phyloP scores from a whole-genome alignment of 139 green algal species.

The Chlamydomonas incerta region DNA sequence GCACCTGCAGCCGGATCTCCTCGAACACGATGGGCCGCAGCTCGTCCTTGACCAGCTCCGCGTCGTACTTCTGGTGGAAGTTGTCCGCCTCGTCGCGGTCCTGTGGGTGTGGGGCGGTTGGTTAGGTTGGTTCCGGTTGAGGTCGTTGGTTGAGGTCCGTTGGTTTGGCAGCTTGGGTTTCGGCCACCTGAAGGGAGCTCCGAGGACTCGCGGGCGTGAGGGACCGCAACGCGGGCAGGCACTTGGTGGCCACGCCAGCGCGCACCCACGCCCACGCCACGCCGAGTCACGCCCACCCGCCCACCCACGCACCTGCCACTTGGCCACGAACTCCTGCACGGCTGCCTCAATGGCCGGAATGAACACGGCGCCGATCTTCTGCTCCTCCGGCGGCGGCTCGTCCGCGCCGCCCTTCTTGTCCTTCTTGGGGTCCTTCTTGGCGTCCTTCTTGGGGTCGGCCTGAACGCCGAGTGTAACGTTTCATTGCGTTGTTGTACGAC shows the following conservation, averaged over 20 bases:
- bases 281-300: too few relatives aligned
- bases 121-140: neutral
- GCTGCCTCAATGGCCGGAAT: slow-evolving; percentile 74
- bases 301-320: slow-evolving; percentile 82
- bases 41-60: slow-evolving; percentile 86
- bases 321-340: slow-evolving; percentile 81
- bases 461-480: too few relatives aligned
- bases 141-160: neutral
- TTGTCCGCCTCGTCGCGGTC: slow-evolving; percentile 75
- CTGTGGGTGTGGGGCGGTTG: neutral
- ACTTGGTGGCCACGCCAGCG: too few relatives aligned
- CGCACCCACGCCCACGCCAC: too few relatives aligned
- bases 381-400: slow-evolving; percentile 41
- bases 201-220: too few relatives aligned
- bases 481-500: too few relatives aligned
- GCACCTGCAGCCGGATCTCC: slow-evolving; percentile 81
- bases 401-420: slow-evolving; percentile 45
- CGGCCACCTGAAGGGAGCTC: too few relatives aligned
- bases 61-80: slow-evolving; percentile 79
- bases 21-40: slow-evolving; percentile 93
- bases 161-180: neutral
- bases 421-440: slow-evolving; percentile 44
- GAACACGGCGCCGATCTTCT: slow-evolving; percentile 72
- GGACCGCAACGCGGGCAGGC: too few relatives aligned
- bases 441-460: slow-evolving; percentile 20